Conservation (phyloP, 176 grass and related monocot species). For the Themeda triandra region DNA sequence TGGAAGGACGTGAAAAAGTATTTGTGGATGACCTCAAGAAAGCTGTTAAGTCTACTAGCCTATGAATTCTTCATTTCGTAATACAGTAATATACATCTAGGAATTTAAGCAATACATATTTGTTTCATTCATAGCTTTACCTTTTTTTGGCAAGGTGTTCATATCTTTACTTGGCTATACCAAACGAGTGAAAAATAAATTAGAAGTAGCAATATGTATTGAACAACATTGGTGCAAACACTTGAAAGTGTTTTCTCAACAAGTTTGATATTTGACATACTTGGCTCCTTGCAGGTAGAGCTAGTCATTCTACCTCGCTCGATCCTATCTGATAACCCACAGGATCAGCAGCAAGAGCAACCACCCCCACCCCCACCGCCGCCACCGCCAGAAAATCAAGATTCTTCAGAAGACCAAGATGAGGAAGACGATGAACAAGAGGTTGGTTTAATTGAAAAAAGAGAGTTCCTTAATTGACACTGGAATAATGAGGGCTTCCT, state of each 20-base stretch:
- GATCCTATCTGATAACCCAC: constrained; percentile 82
- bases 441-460: constrained; percentile 45
- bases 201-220: background rate
- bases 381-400: constrained; percentile 89
- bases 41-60: constrained; percentile 69
- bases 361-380: constrained; percentile 77
- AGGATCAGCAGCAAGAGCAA: constrained; percentile 88
- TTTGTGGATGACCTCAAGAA: constrained; percentile 98
- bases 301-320: constrained; percentile 95
- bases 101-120: constrained; percentile 11
- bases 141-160: background rate
- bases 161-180: constrained; percentile 22
- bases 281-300: constrained; percentile 69
- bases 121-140: constrained; percentile 3
- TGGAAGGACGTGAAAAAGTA: constrained; percentile 98
- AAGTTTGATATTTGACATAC: constrained; percentile 11
- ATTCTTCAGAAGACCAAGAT: constrained; percentile 87
- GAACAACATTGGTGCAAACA: background rate
- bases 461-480: background rate
- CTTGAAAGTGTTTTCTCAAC: background rate
- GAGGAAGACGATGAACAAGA: constrained; percentile 90
- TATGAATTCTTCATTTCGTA: constrained; percentile 24
- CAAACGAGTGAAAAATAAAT: constrained; percentile 6
- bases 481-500: background rate
- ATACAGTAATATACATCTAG: constrained; percentile 2